These are phyloP conservation scores for Dendrostoma leiphaemia DNA, from an alignment of 2,329 filamentous ascomycete species.

Conservation along the genomic window DNA sequence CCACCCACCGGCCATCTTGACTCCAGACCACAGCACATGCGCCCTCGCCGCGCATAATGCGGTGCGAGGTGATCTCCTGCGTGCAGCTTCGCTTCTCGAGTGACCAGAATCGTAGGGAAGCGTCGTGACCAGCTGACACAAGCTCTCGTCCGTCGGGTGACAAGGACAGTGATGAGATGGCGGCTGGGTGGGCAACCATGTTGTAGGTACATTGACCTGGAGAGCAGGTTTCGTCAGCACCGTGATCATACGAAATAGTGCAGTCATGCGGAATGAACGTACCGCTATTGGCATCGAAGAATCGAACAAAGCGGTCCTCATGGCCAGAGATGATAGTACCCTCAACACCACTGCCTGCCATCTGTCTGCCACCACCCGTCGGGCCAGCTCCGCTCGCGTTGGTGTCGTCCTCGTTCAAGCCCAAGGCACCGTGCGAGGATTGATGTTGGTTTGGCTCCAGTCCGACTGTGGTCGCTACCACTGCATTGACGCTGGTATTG, in stretches of 20 bases:
- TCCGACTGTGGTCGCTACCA: constrained; percentile 82
- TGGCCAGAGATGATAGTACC: constrained; percentile 95
- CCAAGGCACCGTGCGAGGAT: constrained; percentile 46
- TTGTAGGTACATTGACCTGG: constrained; percentile 99
- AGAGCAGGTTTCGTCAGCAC: constrained; percentile 18
- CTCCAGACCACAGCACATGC: constrained; percentile 96
- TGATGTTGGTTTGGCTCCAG: constrained; percentile 67
- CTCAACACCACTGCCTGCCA: constrained; percentile 76
- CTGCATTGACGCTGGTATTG: constrained; percentile 80
- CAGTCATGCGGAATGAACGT: constrained; percentile 40
- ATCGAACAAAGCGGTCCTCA: constrained; percentile 92
- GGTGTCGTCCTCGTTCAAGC: constrained; percentile 65
- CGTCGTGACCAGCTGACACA: constrained; percentile 93
- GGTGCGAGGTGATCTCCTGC: constrained; percentile 90
- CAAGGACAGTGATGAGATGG: constrained; percentile 87
- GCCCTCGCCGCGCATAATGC: constrained; percentile 93
- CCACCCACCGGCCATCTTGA: constrained; percentile 89
- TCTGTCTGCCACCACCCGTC: constrained; percentile 65
- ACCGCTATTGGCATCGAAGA: constrained; percentile 99
- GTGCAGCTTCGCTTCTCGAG: constrained; percentile 93
- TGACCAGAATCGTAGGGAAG: constrained; percentile 93
- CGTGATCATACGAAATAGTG: background rate
- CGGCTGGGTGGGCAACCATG: constrained; percentile 93
- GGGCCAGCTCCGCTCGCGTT: constrained; percentile 67
- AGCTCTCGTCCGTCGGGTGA: constrained; percentile 93